Conservation (phyloP, 768 basidiomycete species). For the Pisolithus tinctorius region DNA sequence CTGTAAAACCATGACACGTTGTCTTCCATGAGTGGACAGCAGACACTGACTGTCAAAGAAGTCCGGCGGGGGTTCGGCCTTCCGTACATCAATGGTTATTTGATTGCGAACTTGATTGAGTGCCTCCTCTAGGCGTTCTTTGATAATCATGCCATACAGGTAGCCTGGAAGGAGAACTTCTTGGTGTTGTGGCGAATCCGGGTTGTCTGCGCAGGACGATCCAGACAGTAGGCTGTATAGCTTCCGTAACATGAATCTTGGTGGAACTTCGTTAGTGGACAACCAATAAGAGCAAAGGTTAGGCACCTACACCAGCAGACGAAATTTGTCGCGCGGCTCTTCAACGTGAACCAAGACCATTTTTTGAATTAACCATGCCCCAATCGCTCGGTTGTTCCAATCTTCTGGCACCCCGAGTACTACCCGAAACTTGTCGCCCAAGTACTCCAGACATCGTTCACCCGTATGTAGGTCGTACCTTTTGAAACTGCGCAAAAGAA, state of each 20-base stretch:
- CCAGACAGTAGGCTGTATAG: slow-evolving; percentile 87
- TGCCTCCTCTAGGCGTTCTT: slow-evolving; percentile 91
- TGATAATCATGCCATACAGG: slow-evolving; percentile 95
- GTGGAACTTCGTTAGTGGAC: slow-evolving; percentile 5
- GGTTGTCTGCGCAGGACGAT: slow-evolving; percentile 89
- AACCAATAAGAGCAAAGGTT: background rate
- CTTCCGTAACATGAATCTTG: slow-evolving; percentile 95
- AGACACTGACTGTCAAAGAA: slow-evolving; percentile 73
- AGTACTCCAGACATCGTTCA: slow-evolving; percentile 86
- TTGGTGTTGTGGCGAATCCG: slow-evolving; percentile 98
- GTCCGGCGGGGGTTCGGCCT: slow-evolving; percentile 69
- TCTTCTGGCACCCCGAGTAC: slow-evolving; percentile 90
- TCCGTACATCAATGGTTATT: slow-evolving; percentile 68
- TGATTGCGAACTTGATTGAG: slow-evolving; percentile 65
- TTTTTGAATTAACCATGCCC: slow-evolving; percentile 76
- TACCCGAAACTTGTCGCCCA: slow-evolving; percentile 95
- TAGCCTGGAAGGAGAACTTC: slow-evolving; percentile 92
- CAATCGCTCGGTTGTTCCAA: slow-evolving; percentile 78
- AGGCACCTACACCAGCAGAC: slow-evolving; percentile 77
- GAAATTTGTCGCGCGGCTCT: slow-evolving; percentile 86
- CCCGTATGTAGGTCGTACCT: slow-evolving; percentile 83
- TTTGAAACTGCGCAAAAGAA: slow-evolving; percentile 92
- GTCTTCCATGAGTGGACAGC: background rate
- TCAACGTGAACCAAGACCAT: slow-evolving; percentile 87
- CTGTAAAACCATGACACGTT: slow-evolving; percentile 31